Conservation (phyloP, 169 alveolate species). For the Besnoitia besnoiti region DNA sequence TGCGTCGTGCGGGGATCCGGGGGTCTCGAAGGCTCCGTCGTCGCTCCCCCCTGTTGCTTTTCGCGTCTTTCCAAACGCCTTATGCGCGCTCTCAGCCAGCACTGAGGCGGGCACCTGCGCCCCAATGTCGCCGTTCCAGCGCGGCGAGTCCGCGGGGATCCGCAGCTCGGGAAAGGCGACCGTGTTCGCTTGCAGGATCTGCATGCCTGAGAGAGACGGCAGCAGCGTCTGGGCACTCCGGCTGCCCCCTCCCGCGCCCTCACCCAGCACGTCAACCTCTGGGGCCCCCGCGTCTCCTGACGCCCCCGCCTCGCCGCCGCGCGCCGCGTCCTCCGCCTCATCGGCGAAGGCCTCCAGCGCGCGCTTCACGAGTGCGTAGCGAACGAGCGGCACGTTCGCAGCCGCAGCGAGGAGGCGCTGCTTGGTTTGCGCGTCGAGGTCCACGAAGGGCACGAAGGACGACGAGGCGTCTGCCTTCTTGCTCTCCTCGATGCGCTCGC, state of each 20-base stretch:
- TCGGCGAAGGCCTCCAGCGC: background rate
- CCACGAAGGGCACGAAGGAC: background rate
- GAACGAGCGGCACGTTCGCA: background rate
- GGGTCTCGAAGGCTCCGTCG: no score
- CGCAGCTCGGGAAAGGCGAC: conserved; percentile 29
- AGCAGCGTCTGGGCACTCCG: background rate
- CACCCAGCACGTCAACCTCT: no score
- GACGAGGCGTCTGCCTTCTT: background rate
- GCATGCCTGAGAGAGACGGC: background rate
- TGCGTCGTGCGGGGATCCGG: no score
- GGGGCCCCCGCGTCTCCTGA: background rate
- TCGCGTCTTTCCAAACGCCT: background rate
- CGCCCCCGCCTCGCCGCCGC: background rate
- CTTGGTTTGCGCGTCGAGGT: background rate
- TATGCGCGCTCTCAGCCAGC: no score
- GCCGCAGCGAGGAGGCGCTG: background rate
- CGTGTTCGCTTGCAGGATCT: background rate
- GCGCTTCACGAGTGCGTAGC: conserved; percentile 11
- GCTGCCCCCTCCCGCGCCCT: background rate
- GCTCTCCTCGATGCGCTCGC: background rate
- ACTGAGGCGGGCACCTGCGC: background rate
- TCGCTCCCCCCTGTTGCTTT: background rate
- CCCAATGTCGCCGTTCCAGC: background rate
- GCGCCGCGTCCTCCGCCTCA: background rate
- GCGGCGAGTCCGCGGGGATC: background rate